Evolutionary conservation across 495 filamentous ascomycete species (phyloP).

Genomic region (Achaetomiella virescens): DNA sequence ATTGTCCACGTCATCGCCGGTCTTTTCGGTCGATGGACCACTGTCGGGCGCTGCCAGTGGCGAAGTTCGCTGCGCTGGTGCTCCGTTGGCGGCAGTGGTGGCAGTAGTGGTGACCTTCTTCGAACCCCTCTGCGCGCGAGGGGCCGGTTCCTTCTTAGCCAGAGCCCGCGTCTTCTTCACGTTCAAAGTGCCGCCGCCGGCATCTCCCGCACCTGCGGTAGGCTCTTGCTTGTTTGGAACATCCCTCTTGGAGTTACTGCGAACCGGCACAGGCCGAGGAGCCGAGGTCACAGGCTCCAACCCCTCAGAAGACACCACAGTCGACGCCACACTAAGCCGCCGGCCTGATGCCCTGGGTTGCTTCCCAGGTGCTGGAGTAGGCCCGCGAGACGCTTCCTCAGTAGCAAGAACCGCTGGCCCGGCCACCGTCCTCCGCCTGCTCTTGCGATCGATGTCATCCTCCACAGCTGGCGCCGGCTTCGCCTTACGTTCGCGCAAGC

Average conservation of each 20-base stretch:
- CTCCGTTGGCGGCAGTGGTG: not conserved
- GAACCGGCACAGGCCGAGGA: slow-evolving; percentile 13
- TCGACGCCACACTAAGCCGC: slow-evolving; percentile 37
- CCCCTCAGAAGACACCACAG: slow-evolving; percentile 24
- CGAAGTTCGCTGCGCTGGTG: not conserved
- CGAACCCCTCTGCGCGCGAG: slow-evolving; percentile 26
- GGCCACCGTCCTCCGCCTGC: slow-evolving; percentile 62
- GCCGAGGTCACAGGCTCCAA: slow-evolving; percentile 10
- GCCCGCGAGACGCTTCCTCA: slow-evolving; percentile 39
- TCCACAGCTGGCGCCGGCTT: slow-evolving; percentile 41
- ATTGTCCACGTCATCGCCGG: slow-evolving; percentile 48
- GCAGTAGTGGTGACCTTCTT: slow-evolving; percentile 42
- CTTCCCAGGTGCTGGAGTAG: slow-evolving; percentile 31
- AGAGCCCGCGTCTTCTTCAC: slow-evolving; percentile 45
- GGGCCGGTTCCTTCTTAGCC: slow-evolving; percentile 33
- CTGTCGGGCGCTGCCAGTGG: not conserved
- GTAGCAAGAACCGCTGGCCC: slow-evolving; percentile 42
- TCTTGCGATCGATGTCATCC: slow-evolving; percentile 48
- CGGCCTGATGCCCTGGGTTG: slow-evolving; percentile 25
- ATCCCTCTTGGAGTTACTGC: slow-evolving; percentile 27
- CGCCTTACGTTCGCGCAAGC: slow-evolving; percentile 65
- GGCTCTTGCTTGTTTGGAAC: slow-evolving; percentile 38
- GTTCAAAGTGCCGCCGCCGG: slow-evolving; percentile 23
- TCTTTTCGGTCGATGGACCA: slow-evolving; percentile 11
- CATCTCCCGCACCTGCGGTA: slow-evolving; percentile 30